These are phyloP conservation scores for Croton setiger DNA, from an alignment of 441 rosid genomes.

Conservation along the genomic window DNA sequence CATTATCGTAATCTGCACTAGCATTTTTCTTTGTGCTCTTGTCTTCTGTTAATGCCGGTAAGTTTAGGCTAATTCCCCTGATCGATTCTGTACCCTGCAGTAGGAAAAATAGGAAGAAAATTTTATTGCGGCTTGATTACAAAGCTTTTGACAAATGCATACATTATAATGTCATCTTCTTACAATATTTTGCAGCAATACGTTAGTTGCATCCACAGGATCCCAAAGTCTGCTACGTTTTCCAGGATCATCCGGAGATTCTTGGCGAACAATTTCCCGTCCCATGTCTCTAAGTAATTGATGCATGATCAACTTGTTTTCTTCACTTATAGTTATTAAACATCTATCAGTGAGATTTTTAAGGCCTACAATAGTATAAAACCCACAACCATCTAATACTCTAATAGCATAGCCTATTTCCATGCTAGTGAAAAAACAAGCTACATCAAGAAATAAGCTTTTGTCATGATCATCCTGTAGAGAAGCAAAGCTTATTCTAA, in stretches of 20 bases:
- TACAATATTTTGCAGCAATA: constrained; percentile 25
- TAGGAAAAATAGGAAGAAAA: neutral
- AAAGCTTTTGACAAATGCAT: neutral
- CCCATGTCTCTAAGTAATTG: constrained; percentile 52
- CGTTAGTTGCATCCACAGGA: constrained; percentile 20
- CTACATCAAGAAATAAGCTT: constrained; percentile 27
- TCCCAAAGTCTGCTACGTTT: constrained; percentile 46
- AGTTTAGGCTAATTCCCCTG: constrained; percentile 15
- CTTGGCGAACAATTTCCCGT: constrained; percentile 40
- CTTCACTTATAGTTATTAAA: constrained; percentile 21
- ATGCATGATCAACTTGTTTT: constrained; percentile 23
- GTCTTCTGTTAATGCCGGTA: constrained; percentile 4
- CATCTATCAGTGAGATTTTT: constrained; percentile 24
- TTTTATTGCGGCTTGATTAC: neutral
- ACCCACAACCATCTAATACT: constrained; percentile 24
- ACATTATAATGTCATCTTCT: neutral
- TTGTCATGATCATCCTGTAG: constrained; percentile 23
- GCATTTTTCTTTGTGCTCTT: neutral
- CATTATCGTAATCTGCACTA: neutral
- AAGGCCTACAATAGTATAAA: constrained; percentile 17
- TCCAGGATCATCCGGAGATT: constrained; percentile 35
- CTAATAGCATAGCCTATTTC: constrained; percentile 16
- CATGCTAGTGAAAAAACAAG: constrained; percentile 28
- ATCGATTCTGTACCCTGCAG: constrained; percentile 25
- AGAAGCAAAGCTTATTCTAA: constrained; percentile 26